Percentiles rank a stretch among this genome's conserved stretches.
These are phyloP conservation scores for Colletotrichum sp. DNA, from an alignment of 2,329 filamentous ascomycete species.

Conservation along the genomic window DNA sequence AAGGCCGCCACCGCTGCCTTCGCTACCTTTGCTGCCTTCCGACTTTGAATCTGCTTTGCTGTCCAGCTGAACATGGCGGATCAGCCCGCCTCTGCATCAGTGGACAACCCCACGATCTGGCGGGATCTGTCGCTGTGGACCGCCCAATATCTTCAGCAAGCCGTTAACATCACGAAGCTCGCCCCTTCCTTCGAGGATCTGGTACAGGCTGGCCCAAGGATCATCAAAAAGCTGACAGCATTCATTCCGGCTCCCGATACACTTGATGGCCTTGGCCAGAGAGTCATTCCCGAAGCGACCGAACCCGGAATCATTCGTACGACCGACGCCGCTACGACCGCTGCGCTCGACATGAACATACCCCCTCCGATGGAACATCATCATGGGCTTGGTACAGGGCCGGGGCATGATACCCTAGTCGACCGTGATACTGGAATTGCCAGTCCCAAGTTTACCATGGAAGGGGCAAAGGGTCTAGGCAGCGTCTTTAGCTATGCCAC, in stretches of 20 bases:
- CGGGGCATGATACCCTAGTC: slow-evolving; percentile 38
- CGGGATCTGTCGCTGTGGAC: slow-evolving; percentile 62
- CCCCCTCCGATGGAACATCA: not conserved
- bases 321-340: slow-evolving; percentile 45
- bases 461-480: slow-evolving; percentile 73
- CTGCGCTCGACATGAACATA: slow-evolving; percentile 33
- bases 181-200: slow-evolving; percentile 72
- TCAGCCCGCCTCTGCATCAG: not conserved
- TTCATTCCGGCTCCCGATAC: slow-evolving; percentile 65
- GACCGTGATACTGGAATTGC: slow-evolving; percentile 35
- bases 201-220: slow-evolving; percentile 71
- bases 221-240: slow-evolving; percentile 72
- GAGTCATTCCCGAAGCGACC: slow-evolving; percentile 64
- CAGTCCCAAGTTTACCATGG: slow-evolving; percentile 58
- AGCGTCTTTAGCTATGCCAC: slow-evolving; percentile 91
- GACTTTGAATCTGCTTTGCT: not conserved
- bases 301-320: slow-evolving; percentile 45
- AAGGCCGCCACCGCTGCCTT: not conserved
- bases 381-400: slow-evolving; percentile 18
- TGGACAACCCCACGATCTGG: slow-evolving; percentile 52
- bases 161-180: slow-evolving; percentile 62
- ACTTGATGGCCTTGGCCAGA: slow-evolving; percentile 65
- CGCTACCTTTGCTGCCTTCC: not conserved
- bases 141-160: slow-evolving; percentile 41
- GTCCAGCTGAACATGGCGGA: slow-evolving; percentile 9